Conservation (phyloP, 1,284 basidiomycete species). For the Microbotryomycetes sp. region DNA sequence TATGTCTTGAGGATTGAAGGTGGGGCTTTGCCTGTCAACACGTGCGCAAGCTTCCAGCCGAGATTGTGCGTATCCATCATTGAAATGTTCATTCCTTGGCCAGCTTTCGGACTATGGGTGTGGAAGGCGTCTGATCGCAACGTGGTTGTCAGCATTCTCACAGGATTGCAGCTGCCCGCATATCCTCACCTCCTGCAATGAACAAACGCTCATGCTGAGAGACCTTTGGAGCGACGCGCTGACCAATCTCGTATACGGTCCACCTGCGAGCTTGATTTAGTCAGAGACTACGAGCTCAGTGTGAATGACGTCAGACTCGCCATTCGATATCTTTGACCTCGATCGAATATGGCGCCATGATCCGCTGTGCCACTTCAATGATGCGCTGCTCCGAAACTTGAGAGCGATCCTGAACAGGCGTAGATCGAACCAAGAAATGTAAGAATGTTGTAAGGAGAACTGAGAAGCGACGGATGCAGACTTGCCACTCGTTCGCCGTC, state of each 20-base stretch:
- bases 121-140: constrained; percentile 43
- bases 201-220: constrained; percentile 62
- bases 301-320: not conserved
- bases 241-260: constrained; percentile 64
- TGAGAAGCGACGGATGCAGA: not conserved
- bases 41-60: constrained; percentile 69
- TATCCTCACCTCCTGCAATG: constrained; percentile 62
- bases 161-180: not conserved
- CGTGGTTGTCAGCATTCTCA: not conserved
- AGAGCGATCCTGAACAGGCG: constrained; percentile 46
- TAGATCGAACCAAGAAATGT: not conserved
- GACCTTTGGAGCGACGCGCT: constrained; percentile 61
- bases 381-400: constrained; percentile 55
- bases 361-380: constrained; percentile 55
- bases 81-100: constrained; percentile 62
- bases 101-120: constrained; percentile 64
- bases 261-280: too few species aligned
- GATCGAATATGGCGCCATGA: constrained; percentile 60
- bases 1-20: constrained; percentile 57
- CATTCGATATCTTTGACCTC: constrained; percentile 51
- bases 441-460: not conserved
- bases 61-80: constrained; percentile 77
- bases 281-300: constrained; percentile 38
- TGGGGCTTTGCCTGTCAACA: constrained; percentile 62
- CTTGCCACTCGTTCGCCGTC: constrained; percentile 12